phyloP scores from a whole-genome alignment of 306 rosid species.

The Chamaecrista fasciculata region DNA sequence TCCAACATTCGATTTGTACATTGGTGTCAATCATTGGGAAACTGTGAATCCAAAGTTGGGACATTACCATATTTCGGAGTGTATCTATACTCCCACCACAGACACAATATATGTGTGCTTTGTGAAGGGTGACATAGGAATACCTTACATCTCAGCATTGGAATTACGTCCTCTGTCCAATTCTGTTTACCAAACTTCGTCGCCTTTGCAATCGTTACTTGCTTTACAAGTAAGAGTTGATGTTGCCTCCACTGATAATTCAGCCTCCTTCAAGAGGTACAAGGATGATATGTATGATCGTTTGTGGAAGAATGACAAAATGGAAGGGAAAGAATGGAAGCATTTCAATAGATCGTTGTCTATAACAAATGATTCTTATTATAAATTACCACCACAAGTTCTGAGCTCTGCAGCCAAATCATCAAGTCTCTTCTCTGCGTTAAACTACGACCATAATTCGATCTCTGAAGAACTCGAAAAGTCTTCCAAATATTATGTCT shows the following conservation, averaged over 20 bases:
- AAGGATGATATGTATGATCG: not conserved
- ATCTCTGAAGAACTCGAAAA: not conserved
- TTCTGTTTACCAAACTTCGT: not conserved
- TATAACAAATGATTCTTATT: too few relatives aligned
- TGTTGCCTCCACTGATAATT: not conserved
- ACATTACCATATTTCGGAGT: not conserved
- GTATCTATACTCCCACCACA: conserved; percentile 34
- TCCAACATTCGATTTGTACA: conserved; percentile 36
- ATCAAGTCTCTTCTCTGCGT: not conserved
- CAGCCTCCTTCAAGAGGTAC: not conserved
- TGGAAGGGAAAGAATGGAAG: not conserved
- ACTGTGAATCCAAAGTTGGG: not conserved
- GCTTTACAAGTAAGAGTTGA: not conserved
- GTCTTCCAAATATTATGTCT: conserved; percentile 2
- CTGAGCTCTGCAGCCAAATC: not conserved
- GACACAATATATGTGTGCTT: conserved; percentile 37
- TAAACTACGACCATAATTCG: not conserved
- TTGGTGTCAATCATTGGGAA: conserved; percentile 46
- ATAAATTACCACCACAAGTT: too few relatives aligned
- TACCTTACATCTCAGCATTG: conserved; percentile 42
- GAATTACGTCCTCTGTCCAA: conserved; percentile 37
- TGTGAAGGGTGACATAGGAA: conserved; percentile 30
- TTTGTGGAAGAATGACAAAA: not conserved
- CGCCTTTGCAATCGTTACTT: not conserved
- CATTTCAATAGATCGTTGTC: not conserved